Evolutionary conservation across 1,284 basidiomycete species (phyloP).

Genomic region (Vanrija sp.): DNA sequence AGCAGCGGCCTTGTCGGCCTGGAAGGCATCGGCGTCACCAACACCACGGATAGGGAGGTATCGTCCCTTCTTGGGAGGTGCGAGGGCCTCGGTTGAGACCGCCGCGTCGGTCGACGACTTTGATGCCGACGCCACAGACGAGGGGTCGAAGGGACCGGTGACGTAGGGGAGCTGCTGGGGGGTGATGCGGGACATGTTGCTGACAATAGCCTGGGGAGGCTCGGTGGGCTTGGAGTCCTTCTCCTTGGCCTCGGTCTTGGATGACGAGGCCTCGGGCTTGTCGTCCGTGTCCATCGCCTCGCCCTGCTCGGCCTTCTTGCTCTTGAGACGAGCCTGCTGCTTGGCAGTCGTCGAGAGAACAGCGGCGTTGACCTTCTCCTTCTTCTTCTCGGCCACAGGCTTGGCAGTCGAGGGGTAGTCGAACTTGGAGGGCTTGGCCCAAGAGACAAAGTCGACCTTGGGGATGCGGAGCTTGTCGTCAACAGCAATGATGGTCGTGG

Average conservation of each 20-base stretch:
- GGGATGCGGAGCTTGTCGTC: conserved; percentile 82
- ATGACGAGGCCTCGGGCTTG: conserved; percentile 39
- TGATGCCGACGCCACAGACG: not conserved
- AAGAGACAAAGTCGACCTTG: conserved; percentile 82
- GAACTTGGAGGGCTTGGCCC: conserved; percentile 80
- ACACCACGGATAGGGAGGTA: conserved; percentile 18
- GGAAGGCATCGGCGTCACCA: conserved; percentile 15
- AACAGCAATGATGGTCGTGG: conserved; percentile 87
- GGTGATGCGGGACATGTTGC: conserved; percentile 90
- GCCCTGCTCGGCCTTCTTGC: conserved; percentile 61
- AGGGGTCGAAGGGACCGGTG: conserved; percentile 39
- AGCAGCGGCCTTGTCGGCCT: conserved; percentile 14
- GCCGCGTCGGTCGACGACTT: not conserved
- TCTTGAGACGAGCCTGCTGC: conserved; percentile 85
- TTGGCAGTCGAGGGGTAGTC: conserved; percentile 81
- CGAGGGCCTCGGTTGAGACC: not conserved
- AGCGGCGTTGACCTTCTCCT: conserved; percentile 83
- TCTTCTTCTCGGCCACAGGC: conserved; percentile 83
- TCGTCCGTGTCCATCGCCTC: conserved; percentile 72
- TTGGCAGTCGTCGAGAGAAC: conserved; percentile 93
- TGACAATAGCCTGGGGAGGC: conserved; percentile 67
- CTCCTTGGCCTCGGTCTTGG: conserved; percentile 39
- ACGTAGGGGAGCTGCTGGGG: conserved; percentile 83
- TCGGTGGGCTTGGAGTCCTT: conserved; percentile 60
- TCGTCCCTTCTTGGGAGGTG: conserved; percentile 12